Evolutionary conservation across 176 grass and related monocot species (phyloP).

Genomic region (Aegilops tauschii): DNA sequence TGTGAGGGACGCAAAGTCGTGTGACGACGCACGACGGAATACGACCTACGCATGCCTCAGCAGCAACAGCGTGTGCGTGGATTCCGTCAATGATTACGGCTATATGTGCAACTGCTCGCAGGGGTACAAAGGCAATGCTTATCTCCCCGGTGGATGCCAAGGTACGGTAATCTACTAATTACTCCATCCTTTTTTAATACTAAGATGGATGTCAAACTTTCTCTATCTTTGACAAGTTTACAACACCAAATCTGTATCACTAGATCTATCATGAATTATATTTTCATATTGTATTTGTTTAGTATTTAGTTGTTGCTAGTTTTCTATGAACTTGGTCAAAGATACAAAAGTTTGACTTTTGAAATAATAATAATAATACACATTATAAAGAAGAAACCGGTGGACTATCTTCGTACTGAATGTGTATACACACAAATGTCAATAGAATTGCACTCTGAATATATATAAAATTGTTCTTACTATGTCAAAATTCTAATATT

Average conservation of each 20-base stretch:
- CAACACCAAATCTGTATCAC: background rate
- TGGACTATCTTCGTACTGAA: background rate
- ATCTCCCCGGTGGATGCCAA: conserved; percentile 22
- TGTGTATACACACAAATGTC: too few relatives aligned
- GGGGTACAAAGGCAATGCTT: conserved; percentile 25
- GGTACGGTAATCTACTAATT: background rate
- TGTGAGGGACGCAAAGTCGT: background rate
- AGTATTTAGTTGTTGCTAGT: too few relatives aligned
- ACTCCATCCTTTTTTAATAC: background rate
- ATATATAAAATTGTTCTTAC: background rate
- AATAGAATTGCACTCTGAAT: background rate
- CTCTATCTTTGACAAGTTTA: background rate
- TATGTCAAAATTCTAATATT: background rate
- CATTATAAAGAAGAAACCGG: too few relatives aligned
- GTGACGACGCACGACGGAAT: background rate
- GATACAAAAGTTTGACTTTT: too few relatives aligned
- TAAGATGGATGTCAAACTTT: background rate
- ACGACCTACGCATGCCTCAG: background rate
- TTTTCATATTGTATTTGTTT: too few relatives aligned
- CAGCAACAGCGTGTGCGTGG: background rate
- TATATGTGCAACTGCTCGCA: conserved; percentile 23
- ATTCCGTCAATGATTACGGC: background rate
- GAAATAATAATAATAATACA: too few relatives aligned
- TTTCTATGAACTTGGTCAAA: too few relatives aligned
- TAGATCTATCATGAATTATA: too few relatives aligned